Base-by-base conservation (phyloP, 2,329 filamentous ascomycete genomes). In the Fusarium sp. region DNA sequence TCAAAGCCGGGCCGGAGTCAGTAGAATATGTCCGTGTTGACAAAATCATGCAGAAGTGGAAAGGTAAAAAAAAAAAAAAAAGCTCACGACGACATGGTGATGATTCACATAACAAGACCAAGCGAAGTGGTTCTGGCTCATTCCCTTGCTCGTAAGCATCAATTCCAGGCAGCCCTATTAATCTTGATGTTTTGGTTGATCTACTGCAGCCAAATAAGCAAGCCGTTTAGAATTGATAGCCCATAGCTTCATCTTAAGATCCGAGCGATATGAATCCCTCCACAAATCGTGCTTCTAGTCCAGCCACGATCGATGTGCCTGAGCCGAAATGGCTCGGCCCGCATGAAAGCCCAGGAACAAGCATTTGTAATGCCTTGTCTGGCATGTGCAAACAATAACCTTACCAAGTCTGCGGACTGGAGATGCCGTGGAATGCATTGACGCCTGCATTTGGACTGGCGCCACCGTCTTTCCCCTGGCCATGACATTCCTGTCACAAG, bases 371-470 rank as follows among this genome's bases (percentile, higher is more conserved):
- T 30, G 10, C 60, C 47, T 57, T 11, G 5, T 22, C 38, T 62
- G 72, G 72, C 38, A 70, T 74, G 66, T 17, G 62, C 15, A 52
- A 32, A 14, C 47, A 52, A 52, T 50, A 30, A 30, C 47, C 17
- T 20, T 27, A 7, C 43, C 11, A 62, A 45, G 15, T 10, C 30
- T 60, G 17, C 32, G 35, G 35, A 33, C 60, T 65, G 50, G n/a
- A 50, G 59, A 38, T 47, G 52, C 63, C 50, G 60, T 56, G 66
- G 61, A 69, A 75, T 75, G 72, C 56, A 40, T 40, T 50, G 43
- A 59, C 56, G n/a, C 66, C 25, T 63, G 35, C 22, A 43, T 65
- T 17, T 40, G 22, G 63, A 40, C 56, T 50, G 22, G 40, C 45
- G 59, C 56, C 63, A 20, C 71, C 61, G 70, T 45, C 12, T 66